These are phyloP conservation scores for Fusarium sp. DNA, from an alignment of 2,329 filamentous ascomycete genomes.

Conservation along the genomic window DNA sequence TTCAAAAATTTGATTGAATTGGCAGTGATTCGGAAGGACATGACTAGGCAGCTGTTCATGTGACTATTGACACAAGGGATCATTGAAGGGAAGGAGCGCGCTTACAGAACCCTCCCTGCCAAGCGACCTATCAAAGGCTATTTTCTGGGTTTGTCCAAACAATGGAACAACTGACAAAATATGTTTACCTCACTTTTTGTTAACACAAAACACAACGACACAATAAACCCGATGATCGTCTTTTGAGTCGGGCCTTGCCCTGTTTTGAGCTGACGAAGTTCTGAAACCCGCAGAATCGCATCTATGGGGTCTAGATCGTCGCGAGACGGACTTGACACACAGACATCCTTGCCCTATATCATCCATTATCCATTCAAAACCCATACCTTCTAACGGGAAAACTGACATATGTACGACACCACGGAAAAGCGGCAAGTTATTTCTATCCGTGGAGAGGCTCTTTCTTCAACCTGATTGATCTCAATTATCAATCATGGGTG, in stretches of 20 bases:
- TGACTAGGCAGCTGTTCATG: neutral
- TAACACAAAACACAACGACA: constrained; percentile 10
- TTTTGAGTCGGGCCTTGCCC: constrained; percentile 6
- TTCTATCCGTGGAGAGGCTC: constrained; percentile 1
- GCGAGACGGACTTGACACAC: constrained; percentile 27
- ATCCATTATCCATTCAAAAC: constrained; percentile 9
- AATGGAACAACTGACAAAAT: neutral
- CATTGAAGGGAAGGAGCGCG: constrained; percentile 4
- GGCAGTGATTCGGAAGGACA: neutral
- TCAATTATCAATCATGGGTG: neutral
- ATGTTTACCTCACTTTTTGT: neutral
- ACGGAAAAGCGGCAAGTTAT: constrained; percentile 23
- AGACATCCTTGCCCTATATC: constrained; percentile 16
- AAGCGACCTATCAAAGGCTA: constrained; percentile 1
- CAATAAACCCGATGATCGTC: neutral
- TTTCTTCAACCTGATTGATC: constrained; percentile 2
- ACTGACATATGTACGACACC: constrained; percentile 25
- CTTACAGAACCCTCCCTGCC: neutral
- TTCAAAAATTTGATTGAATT: neutral
- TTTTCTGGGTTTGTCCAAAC: constrained; percentile 1
- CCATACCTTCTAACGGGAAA: constrained; percentile 8
- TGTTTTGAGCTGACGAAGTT: constrained; percentile 25
- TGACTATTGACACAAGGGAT: constrained; percentile 1
- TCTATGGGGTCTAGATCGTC: constrained; percentile 34
- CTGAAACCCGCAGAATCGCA: constrained; percentile 31